phyloP scores from a whole-genome alignment of 148 eudicot species.

The Oxyria digyna region DNA sequence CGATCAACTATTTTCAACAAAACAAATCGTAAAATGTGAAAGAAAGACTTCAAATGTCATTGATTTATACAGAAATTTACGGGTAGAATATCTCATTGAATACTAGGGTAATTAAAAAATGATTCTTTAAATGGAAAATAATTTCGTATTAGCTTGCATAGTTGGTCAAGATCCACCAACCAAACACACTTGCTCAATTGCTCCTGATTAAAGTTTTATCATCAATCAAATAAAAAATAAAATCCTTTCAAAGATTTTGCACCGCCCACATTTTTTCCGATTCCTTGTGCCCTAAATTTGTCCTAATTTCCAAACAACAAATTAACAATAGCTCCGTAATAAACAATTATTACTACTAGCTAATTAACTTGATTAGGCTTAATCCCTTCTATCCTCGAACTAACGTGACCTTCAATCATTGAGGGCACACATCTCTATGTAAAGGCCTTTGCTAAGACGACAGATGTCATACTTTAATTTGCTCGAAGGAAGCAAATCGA shows the following conservation, averaged over 20 bases:
- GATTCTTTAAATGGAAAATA: background rate
- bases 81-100: background rate
- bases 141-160: background rate
- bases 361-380: background rate
- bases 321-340: background rate
- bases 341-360: background rate
- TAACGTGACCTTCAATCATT: conserved; percentile 38
- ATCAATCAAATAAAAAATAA: background rate
- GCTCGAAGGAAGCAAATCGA: background rate
- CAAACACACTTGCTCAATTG: background rate
- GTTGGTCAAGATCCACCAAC: conserved; percentile 8
- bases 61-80: too few relatives aligned
- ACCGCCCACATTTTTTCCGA: background rate
- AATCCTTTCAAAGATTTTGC: background rate
- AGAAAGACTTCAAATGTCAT: too few relatives aligned
- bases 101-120: background rate
- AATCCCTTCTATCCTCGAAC: conserved; percentile 3
- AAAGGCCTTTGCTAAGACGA: background rate
- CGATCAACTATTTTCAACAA: too few relatives aligned
- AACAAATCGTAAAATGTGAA: too few relatives aligned
- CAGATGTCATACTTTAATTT: background rate
- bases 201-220: background rate
- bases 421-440: conserved; percentile 24
- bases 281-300: background rate
- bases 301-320: background rate